Percentiles rank a stretch among this genome's conserved stretches.
phyloP scores from a whole-genome alignment of 116 monocot species.

The Dioscorea cayenensis region DNA sequence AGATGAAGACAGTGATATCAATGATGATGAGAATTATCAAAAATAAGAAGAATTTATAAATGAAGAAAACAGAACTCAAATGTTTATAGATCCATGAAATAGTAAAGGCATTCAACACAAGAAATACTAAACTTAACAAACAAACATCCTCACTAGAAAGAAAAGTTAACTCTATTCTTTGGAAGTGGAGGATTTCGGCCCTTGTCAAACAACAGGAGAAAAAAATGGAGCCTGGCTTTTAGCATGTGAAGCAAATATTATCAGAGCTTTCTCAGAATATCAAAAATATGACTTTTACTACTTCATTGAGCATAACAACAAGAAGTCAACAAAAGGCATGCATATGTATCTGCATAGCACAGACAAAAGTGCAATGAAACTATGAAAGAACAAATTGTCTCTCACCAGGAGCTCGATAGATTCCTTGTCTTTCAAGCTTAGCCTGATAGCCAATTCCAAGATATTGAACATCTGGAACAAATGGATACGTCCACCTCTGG shows the following conservation, averaged over 20 bases:
- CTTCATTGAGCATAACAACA: no score
- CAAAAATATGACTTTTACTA: no score
- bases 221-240: not conserved
- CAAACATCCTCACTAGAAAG: not conserved
- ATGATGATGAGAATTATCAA: no score
- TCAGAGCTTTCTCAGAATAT: not conserved
- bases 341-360: no score
- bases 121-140: not conserved
- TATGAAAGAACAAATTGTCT: no score
- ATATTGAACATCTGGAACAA: constrained; percentile 80
- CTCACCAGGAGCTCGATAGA: constrained; percentile 82
- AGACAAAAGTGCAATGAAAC: no score
- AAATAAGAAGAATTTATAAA: no score
- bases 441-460: constrained; percentile 36
- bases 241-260: not conserved
- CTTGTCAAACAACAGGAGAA: not conserved
- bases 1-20: not conserved
- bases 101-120: no score
- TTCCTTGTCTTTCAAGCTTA: constrained; percentile 66
- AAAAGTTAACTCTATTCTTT: not conserved
- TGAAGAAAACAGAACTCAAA: no score
- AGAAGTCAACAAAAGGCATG: no score
- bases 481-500: constrained; percentile 92
- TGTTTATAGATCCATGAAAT: no score
- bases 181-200: not conserved